Percentiles rank a stretch among this genome's conserved stretches.
Conservation (phyloP, 176 grass and related monocot genomes). For the Areca catechu region DNA sequence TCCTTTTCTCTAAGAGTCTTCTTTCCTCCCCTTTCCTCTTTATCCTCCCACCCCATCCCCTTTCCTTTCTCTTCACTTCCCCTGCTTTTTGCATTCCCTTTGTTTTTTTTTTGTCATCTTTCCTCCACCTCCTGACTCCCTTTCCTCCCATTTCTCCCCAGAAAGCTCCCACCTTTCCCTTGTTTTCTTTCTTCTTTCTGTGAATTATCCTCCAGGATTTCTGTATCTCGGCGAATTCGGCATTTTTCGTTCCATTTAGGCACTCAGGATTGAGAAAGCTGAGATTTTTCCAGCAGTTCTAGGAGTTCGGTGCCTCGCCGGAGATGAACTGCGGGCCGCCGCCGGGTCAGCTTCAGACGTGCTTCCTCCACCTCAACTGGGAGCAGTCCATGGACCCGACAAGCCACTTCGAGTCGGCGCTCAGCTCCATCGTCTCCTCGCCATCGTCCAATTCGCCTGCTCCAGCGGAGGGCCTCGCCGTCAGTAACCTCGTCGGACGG, state of each 20-base stretch:
- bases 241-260: background rate
- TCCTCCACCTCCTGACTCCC: constrained; percentile 20
- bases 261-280: background rate
- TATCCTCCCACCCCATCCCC: background rate
- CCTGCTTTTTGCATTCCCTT: constrained; percentile 34
- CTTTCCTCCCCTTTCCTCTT: constrained; percentile 1
- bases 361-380: constrained; percentile 94
- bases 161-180: constrained; percentile 8
- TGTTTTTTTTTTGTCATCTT: constrained; percentile 34
- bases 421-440: constrained; percentile 40
- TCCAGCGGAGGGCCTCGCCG: constrained; percentile 31
- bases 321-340: constrained; percentile 67
- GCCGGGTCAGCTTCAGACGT: constrained; percentile 42
- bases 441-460: constrained; percentile 43
- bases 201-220: constrained; percentile 5
- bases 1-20: constrained; percentile 28
- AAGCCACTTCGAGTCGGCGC: constrained; percentile 7
- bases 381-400: constrained; percentile 59
- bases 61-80: constrained; percentile 27
- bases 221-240: constrained; percentile 26
- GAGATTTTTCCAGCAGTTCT: background rate
- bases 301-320: background rate
- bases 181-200: constrained; percentile 1
- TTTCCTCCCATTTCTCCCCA: constrained; percentile 17
- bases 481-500: constrained; percentile 21